Percentiles rank a stretch among this genome's conserved stretches.
phyloP scores from a whole-genome alignment of 2,329 filamentous ascomycete species.

The Diatrype stigma region DNA sequence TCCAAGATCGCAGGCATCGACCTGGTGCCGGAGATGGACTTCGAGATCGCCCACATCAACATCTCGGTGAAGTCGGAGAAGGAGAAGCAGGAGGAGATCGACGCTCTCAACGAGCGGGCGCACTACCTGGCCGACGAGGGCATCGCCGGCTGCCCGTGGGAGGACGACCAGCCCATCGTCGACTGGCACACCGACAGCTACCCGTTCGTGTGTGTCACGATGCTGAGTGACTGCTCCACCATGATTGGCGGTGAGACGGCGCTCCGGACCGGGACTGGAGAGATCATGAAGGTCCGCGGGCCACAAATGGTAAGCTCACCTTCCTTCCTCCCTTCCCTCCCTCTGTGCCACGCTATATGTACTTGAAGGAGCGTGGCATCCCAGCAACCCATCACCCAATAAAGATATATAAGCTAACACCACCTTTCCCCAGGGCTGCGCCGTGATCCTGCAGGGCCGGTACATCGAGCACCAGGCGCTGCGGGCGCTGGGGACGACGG shows the following conservation, averaged over 20 bases:
- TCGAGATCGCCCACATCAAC: slow-evolving; percentile 54
- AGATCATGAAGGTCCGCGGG: slow-evolving; percentile 54
- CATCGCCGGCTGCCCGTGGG: slow-evolving; percentile 29
- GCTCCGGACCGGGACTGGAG: slow-evolving; percentile 48
- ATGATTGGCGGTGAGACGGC: slow-evolving; percentile 65
- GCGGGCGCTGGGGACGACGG: slow-evolving; percentile 51
- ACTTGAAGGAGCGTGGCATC: too few species aligned
- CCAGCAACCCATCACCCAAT: too few species aligned
- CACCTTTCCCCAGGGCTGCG: slow-evolving; percentile 45
- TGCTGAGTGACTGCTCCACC: slow-evolving; percentile 58
- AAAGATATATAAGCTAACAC: slow-evolving; percentile 12
- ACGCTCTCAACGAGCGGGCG: slow-evolving; percentile 31
- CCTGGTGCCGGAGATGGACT: slow-evolving; percentile 48
- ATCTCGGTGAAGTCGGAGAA: slow-evolving; percentile 47
- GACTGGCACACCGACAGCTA: slow-evolving; percentile 64
- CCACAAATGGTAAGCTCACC: slow-evolving; percentile 54
- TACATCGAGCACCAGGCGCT: slow-evolving; percentile 64
- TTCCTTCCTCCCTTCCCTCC: too few species aligned
- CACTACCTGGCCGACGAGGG: slow-evolving; percentile 24
- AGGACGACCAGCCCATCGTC: slow-evolving; percentile 51
- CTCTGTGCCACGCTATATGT: too few species aligned
- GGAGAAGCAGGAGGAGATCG: slow-evolving; percentile 38
- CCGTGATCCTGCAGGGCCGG: slow-evolving; percentile 62
- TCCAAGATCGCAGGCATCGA: slow-evolving; percentile 53
- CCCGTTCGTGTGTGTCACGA: slow-evolving; percentile 66